phyloP scores from a whole-genome alignment of 257 asterid species.

The Pogostemon cablin region DNA sequence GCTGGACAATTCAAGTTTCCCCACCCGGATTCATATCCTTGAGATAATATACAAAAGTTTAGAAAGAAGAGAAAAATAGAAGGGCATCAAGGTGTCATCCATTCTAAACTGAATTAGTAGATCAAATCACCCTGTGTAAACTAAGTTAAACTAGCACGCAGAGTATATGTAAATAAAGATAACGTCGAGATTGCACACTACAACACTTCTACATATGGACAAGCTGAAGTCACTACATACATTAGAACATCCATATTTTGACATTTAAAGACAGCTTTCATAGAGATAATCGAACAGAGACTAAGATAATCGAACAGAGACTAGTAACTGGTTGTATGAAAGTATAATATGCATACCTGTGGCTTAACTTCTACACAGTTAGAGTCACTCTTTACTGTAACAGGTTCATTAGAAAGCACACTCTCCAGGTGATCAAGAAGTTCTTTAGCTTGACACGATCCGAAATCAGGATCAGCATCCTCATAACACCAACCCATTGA shows the following conservation, averaged over 20 bases:
- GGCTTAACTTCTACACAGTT: conserved; percentile 87
- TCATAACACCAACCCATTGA: conserved; percentile 89
- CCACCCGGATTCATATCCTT: neutral
- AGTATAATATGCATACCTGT: conserved; percentile 56
- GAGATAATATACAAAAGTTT: no score
- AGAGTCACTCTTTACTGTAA: conserved; percentile 77
- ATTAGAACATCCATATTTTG: neutral
- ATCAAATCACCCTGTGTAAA: neutral
- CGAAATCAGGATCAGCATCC: conserved; percentile 94
- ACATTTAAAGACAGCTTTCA: neutral
- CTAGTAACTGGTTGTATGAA: neutral
- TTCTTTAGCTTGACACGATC: conserved; percentile 93
- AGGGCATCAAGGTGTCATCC: neutral
- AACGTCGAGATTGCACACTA: neutral
- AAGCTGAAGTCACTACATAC: neutral
- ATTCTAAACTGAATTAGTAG: neutral
- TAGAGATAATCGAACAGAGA: neutral
- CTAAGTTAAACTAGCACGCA: neutral
- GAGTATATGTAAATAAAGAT: neutral
- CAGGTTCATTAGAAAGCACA: conserved; percentile 88
- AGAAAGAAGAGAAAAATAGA: no score
- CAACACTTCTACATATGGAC: neutral
- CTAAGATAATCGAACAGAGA: neutral
- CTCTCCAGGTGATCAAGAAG: conserved; percentile 91
- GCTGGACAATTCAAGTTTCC: neutral